Base-by-base conservation (phyloP, 805 yeast species). In the Cyberlindnera euphorbiae region DNA sequence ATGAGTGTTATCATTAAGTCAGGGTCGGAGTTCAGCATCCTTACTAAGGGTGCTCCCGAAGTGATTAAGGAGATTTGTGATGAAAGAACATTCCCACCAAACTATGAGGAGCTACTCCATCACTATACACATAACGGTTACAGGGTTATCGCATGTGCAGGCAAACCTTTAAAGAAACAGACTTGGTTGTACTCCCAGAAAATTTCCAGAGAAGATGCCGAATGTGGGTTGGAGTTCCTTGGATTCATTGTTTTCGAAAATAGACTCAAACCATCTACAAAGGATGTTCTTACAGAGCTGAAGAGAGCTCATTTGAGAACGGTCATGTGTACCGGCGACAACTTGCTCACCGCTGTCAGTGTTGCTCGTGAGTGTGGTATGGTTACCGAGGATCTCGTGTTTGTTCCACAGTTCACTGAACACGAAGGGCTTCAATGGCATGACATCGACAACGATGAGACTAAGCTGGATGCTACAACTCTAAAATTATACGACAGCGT, bases 281-380 rank as follows among this genome's bases (percentile, higher is more conserved):
- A 66, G 8, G 59, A 64, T 0, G 85, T 89, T 0, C 67, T 93
- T 33, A 45, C 59, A 10, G 69, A 75, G 40, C 66, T 93, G 33
- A 64, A 65, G 16, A 67, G 66, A 6, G 97, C 98, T 0, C 68
- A 75, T 16, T 71, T 93, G 33, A 69, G 97, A 48, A 84, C 93
- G 0, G 65, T 88, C 19, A 93, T 93, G 98, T 93, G 98, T 59
- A 93, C 98, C 0, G 99, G 99, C 36, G 99, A 93, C 59, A 93
- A 93, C 55, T 77, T 93, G 14, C 64, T 93, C 38, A 93, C 99
- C 0, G 98, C 97, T 0, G 75, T 93, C 15, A 84, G 96, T 59
- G 98, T 93, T 13, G 96, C 84, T 4, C 71, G 77, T 41, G 96
- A 90, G 53, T 85, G 95, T 55, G 79, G 77, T 3, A 65, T 93